Evolutionary conservation across 1,284 basidiomycete genomes (phyloP), one percentile per base, ranked within the genome.

Genomic region (Sporisorium scitamineum): DNA sequence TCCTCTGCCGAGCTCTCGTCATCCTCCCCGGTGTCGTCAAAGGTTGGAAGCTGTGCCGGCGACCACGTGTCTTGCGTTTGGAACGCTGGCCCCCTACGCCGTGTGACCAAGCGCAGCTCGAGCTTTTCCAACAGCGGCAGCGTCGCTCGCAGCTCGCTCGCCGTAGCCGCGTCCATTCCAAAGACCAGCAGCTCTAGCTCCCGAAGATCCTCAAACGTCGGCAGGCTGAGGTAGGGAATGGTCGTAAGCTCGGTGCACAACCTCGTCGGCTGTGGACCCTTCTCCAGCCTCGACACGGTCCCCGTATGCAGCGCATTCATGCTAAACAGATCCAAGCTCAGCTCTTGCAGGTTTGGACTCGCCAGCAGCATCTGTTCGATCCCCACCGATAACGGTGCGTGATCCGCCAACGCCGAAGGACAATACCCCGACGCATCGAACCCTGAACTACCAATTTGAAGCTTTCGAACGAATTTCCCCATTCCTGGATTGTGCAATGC

Each of bases 281-380:
- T 69, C 48, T 79, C 69, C 16, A 81, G 48, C 4, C 70, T 56
- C 18, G 60, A 59, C 0, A 68, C 58, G 0, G 73, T 71, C 14
- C 69, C 67, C 13, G 68, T 61, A 34, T 77, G 73, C 24, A 80
- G 61, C 6, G 77, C 73, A 2, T 61, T 55, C 60, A 82, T 66
- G n/a, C 65, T 61, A 41, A 79, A 77, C n/a, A 82, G 69, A 44
- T 82, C 80, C 41, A 80, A 53, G 48, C 70, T 75, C 5, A 82
- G 54, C 52, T 79, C 70, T n/a, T 62, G 37, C 18, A 82, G 56
- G 14, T 71, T 16, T 6, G 78, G 72, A 13, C 51, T 61, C 7
- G 74, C 70, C 2, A 82, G 60, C 2, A 82, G 55, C 68, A 82
- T 77, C 62, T 80, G 78, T 44, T 82, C 79, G 24, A 82, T 68